These are phyloP conservation scores for Pythium oligandrum DNA, from an alignment of 352 stramenopile genomes.

Conservation along the genomic window DNA sequence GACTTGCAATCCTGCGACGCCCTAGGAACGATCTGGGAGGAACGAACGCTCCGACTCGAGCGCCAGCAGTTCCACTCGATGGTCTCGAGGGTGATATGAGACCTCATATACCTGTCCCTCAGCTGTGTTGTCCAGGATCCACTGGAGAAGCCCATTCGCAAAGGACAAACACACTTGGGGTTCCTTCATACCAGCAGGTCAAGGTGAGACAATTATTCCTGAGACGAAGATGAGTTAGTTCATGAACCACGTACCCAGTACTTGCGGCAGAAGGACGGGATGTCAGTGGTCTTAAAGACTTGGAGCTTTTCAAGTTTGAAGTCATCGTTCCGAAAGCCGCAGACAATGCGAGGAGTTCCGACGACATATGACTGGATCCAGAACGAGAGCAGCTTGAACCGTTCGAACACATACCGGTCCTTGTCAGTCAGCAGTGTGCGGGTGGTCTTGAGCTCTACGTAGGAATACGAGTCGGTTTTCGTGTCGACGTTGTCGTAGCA, in stretches of 20 bases:
- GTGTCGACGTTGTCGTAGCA: constrained; percentile 37
- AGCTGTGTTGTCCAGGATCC: constrained; percentile 36
- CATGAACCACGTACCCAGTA: constrained; percentile 48
- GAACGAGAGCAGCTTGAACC: constrained; percentile 77
- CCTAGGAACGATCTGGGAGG: background rate
- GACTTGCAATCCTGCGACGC: background rate
- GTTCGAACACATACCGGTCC: constrained; percentile 69
- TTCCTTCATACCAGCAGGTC: constrained; percentile 17
- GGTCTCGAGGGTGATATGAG: constrained; percentile 43
- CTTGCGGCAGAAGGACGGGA: constrained; percentile 60
- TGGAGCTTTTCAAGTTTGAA: constrained; percentile 64
- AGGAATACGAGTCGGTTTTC: constrained; percentile 13
- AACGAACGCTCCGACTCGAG: constrained; percentile 1
- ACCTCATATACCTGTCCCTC: constrained; percentile 40
- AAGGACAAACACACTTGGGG: constrained; percentile 68
- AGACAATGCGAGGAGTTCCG: constrained; percentile 64
- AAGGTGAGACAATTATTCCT: background rate
- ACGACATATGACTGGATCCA: constrained; percentile 84
- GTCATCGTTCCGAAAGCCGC: constrained; percentile 59
- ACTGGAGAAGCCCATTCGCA: constrained; percentile 53
- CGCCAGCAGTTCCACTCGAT: constrained; percentile 39
- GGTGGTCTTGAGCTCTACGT: constrained; percentile 77
- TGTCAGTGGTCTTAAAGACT: constrained; percentile 53
- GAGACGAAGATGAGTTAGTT: background rate
- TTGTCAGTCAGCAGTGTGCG: constrained; percentile 48